Conservation (phyloP, 768 basidiomycete species). For the Podaxis mareebaensis region DNA sequence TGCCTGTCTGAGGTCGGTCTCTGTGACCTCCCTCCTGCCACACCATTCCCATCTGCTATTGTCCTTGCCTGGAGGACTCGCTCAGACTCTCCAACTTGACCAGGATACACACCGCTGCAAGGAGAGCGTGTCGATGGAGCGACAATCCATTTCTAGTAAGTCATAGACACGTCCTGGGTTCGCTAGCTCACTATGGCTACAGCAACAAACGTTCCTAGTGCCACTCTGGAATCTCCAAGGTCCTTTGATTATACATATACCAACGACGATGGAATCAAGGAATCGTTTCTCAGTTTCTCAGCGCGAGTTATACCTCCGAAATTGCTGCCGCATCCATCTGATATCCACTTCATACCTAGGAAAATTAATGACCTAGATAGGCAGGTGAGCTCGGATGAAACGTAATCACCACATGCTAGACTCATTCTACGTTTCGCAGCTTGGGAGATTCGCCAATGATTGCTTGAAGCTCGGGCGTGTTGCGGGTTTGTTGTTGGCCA, state of each 20-base stretch:
- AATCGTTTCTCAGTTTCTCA: slow-evolving; percentile 7
- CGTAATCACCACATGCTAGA: neutral
- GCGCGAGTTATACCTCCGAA: neutral
- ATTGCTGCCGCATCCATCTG: neutral
- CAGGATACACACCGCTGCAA: neutral
- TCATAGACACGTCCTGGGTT: neutral
- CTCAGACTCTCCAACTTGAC: too few species aligned
- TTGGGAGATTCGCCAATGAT: slow-evolving; percentile 4
- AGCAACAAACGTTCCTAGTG: neutral
- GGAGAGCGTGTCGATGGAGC: neutral
- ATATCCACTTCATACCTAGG: neutral
- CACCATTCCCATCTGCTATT: too few species aligned
- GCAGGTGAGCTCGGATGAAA: neutral
- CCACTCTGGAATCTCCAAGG: neutral
- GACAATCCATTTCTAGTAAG: neutral
- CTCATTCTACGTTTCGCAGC: neutral
- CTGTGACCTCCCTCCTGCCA: too few species aligned
- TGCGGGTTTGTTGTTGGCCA: slow-evolving; percentile 9
- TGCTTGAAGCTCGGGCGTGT: slow-evolving; percentile 11
- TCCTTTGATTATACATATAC: slow-evolving; percentile 14
- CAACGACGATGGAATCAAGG: slow-evolving; percentile 7
- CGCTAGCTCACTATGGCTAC: too few species aligned
- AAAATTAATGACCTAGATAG: slow-evolving; percentile 9
- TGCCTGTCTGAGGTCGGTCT: too few species aligned
- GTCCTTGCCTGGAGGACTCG: too few species aligned